phyloP scores from a whole-genome alignment of 2,329 filamentous ascomycete genomes.

The Pseudogymnoascus sp. region DNA sequence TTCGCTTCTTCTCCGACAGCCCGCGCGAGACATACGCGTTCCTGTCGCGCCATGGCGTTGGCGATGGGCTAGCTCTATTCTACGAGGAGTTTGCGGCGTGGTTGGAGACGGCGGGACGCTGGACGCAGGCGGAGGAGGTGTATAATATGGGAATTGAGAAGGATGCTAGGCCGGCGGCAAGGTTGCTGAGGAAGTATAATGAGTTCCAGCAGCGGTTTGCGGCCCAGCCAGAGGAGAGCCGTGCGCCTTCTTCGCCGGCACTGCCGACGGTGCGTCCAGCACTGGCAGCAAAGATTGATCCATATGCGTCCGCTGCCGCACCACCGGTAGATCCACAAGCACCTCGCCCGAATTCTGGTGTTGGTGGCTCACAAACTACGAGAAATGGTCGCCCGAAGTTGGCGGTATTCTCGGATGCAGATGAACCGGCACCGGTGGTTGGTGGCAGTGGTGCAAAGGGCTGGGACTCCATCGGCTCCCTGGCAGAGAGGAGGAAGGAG shows the following conservation, averaged over 20 bases:
- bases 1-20: slow-evolving; percentile 85
- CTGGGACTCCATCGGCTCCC: slow-evolving; percentile 85
- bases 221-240: slow-evolving; percentile 51
- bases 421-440: slow-evolving; percentile 48
- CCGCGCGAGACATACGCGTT: slow-evolving; percentile 90
- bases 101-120: slow-evolving; percentile 76
- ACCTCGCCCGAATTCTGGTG: slow-evolving; percentile 40
- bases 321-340: slow-evolving; percentile 53
- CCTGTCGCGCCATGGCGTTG: slow-evolving; percentile 78
- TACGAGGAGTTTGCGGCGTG: slow-evolving; percentile 96
- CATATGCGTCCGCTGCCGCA: slow-evolving; percentile 56
- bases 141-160: slow-evolving; percentile 84
- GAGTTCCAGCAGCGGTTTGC: slow-evolving; percentile 80
- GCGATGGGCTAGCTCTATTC: slow-evolving; percentile 78
- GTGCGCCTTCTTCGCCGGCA: slow-evolving; percentile 75
- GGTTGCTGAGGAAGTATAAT: slow-evolving; percentile 79
- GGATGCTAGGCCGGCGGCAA: slow-evolving; percentile 73
- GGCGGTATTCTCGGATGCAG: slow-evolving; percentile 78
- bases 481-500: slow-evolving; percentile 88
- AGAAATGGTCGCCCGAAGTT: slow-evolving; percentile 73
- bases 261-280: slow-evolving; percentile 76
- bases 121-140: slow-evolving; percentile 88
- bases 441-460: slow-evolving; percentile 54
- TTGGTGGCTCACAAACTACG: slow-evolving; percentile 40
- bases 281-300: slow-evolving; percentile 76